Base-by-base conservation (phyloP, 2,329 filamentous ascomycete genomes). In the Aspergillus sp. region DNA sequence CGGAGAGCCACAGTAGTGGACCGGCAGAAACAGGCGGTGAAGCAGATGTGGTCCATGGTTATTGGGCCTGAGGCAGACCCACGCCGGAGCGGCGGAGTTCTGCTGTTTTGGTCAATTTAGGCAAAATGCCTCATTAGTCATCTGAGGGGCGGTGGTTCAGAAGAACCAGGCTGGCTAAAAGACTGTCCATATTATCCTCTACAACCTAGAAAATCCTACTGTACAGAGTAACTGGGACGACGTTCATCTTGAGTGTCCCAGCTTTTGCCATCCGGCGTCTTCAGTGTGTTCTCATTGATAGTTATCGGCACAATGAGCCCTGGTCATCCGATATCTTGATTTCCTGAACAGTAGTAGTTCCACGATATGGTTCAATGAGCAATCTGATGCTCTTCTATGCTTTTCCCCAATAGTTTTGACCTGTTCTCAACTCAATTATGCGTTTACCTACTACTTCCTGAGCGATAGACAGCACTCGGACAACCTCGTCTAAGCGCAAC, bases 11-110 rank as follows among this genome's bases (percentile, higher is more conserved):
- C 52, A 54, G 38, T 41, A 48, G 28, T 12, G 28, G 53, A 50
- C n/a, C 15, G 61, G 63, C 52, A 63, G 54, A 64, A 62, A 52
- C 50, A 36, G 55, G 58, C 63, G 61, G 61, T 49, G 52, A 38
- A 17, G 8, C 2, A 0, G 0, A 12, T 4, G 32, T 41, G 43
- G 19, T 17, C 4, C 1, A 39, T 17, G 39, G 25, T 30, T 1
- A 21, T 54, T 55, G 39, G 47, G 15, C 23, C 28, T 43, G 17
- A 51, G 39, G 51, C 59, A 50, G 17, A 51, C 23, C 53, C 36
- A 9, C 52, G 23, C 47, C 25, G 6, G 15, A 32, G 36, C 45
- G 53, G 57, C 43, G 49, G 41, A 23, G 12, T 36, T 36, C 10
- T 36, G 41, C 10, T 36, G 41, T 19, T 19, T 45, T 45, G 9